These are phyloP conservation scores for Plenodomus tracheiphilus DNA, from an alignment of 2,329 filamentous ascomycete species.

Conservation along the genomic window DNA sequence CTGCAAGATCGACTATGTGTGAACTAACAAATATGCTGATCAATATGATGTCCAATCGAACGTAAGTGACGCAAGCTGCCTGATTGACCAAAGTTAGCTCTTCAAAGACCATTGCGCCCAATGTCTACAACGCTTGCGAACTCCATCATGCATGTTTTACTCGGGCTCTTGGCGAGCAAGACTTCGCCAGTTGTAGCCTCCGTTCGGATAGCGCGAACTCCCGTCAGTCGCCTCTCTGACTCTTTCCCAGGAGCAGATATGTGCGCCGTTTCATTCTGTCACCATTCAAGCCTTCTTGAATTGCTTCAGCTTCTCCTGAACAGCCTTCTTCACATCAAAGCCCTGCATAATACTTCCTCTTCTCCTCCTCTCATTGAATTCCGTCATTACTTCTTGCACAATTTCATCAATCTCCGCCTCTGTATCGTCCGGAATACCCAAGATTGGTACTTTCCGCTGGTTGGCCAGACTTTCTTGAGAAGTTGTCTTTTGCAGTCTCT, in stretches of 20 bases:
- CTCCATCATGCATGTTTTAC: neutral
- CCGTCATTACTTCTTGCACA: constrained; percentile 71
- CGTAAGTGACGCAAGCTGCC: neutral
- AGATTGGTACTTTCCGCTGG: constrained; percentile 60
- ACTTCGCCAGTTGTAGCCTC: neutral
- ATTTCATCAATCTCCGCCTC: constrained; percentile 77
- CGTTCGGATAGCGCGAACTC: too few relatives aligned
- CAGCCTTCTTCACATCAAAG: constrained; percentile 41
- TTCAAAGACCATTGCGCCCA: neutral
- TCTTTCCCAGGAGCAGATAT: neutral
- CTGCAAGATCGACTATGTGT: neutral
- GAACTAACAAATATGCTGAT: neutral
- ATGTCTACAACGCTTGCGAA: neutral
- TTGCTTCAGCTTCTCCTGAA: constrained; percentile 27
- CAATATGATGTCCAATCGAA: neutral
- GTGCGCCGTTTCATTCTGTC: neutral
- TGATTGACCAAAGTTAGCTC: neutral
- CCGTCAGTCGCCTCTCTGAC: neutral
- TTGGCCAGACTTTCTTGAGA: constrained; percentile 59
- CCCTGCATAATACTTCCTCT: constrained; percentile 46
- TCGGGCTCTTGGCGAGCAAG: neutral
- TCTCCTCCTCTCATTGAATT: constrained; percentile 65
- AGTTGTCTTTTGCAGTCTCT: constrained; percentile 51
- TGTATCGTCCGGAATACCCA: constrained; percentile 80
- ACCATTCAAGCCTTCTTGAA: constrained; percentile 24